Percentiles rank a stretch among this genome's conserved stretches.
phyloP scores from a whole-genome alignment of 2,329 filamentous ascomycete species.

The Orbilia oligospora region DNA sequence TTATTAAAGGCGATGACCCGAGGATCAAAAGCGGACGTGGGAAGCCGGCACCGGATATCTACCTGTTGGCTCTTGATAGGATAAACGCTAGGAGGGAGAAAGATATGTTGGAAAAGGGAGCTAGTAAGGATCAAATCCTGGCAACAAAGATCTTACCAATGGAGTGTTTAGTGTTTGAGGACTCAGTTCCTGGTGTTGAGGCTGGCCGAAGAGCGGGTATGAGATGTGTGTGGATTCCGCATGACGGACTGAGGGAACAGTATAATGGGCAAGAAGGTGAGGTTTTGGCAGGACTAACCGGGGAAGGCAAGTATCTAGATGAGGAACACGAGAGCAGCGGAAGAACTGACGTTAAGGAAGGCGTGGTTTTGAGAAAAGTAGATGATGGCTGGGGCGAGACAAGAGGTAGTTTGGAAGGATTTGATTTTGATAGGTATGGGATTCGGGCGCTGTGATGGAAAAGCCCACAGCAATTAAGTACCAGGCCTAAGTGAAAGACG shows the following conservation, averaged over 20 bases:
- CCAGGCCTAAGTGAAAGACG: too few species aligned
- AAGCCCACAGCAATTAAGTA: neutral
- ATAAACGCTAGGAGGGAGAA: conserved; percentile 78
- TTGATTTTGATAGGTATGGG: conserved; percentile 75
- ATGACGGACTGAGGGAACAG: conserved; percentile 81
- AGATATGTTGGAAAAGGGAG: conserved; percentile 53
- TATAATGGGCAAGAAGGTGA: conserved; percentile 81
- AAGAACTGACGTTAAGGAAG: conserved; percentile 66
- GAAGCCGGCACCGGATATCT: conserved; percentile 96
- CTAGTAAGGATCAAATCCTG: conserved; percentile 47
- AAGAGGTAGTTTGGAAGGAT: conserved; percentile 72
- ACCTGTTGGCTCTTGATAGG: conserved; percentile 84
- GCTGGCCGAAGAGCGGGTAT: conserved; percentile 91
- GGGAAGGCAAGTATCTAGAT: conserved; percentile 72
- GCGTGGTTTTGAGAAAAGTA: conserved; percentile 71
- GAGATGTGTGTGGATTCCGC: conserved; percentile 93
- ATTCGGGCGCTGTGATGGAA: conserved; percentile 66
- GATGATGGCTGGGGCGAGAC: conserved; percentile 75
- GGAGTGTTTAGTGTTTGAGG: conserved; percentile 96
- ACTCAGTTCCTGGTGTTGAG: conserved; percentile 93
- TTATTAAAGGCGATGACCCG: conserved; percentile 86
- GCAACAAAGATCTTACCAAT: conserved; percentile 77
- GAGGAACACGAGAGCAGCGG: conserved; percentile 64
- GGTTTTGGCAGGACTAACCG: conserved; percentile 85
- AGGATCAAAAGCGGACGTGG: conserved; percentile 84